Evolutionary conservation across 83 land plant genomes (phyloP), one percentile per base, ranked within the genome.

Genomic region (Diphasiastrum complanatum): DNA sequence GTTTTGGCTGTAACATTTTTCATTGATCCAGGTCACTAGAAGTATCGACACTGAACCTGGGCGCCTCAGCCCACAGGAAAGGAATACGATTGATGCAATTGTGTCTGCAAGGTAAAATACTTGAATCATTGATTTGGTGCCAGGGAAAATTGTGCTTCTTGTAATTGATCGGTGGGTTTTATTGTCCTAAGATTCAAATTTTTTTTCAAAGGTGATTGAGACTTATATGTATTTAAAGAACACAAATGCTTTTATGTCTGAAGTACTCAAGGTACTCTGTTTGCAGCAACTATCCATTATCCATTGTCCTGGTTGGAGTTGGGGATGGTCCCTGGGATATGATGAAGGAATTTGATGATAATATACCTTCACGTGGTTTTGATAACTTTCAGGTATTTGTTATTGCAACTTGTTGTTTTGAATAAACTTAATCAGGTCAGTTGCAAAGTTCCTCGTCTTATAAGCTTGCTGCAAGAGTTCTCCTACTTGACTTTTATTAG

Each of bases 261-360:
- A 51, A 18, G 19, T 4, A 22, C 8, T 61, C 32, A 11, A 43
- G n/a, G 6, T 27, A 70, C 6, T 27, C 45, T 16, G 14, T 1
- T 65, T 74, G 62, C 52, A 81, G 81, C 62, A 51, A 77, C 1
- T 78, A 77, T 63, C 75, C 84, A 1, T 63, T 81, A 5, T 81
- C 84, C 14, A 81, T 81, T 35, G 68, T 81, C 38, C 47, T 81
- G n/a, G 84, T 81, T 78, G 84, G 84, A 26, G 84, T 81, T 41
- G 84, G 56, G n/a, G n/a, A n/a, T n/a, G n/a, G n/a, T n/a, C n/a
- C n/a, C n/a, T n/a, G n/a, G n/a, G n/a, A n/a, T n/a, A 54, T 28
- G 36, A 54, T 54, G 58, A 4, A 30, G 11, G 58, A 54, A n/a
- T 54, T 54, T 54, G 58, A 73, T 63, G 72, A 81, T 73, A 80